Evolutionary conservation across 345 rosid genomes (phyloP).

Genomic region (Camelina hispida): DNA sequence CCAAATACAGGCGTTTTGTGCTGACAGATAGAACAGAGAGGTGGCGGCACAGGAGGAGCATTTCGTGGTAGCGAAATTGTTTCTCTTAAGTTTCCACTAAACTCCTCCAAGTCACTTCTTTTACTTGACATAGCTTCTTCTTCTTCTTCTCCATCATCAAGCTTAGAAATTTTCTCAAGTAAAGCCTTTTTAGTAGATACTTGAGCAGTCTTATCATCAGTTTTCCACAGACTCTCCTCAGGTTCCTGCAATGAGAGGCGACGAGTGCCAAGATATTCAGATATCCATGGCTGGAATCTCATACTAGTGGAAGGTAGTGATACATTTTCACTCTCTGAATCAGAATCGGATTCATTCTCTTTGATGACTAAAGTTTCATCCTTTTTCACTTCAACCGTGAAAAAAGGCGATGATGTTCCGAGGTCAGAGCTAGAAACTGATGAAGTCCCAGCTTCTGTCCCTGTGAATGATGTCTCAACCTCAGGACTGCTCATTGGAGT

Average conservation of each 20-base stretch:
- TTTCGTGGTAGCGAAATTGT: conserved; percentile 74
- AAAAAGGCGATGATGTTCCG: conserved; percentile 77
- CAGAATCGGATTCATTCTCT: conserved; percentile 78
- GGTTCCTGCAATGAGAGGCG: conserved; percentile 49
- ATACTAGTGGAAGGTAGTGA: conserved; percentile 72
- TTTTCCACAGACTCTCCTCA: conserved; percentile 57
- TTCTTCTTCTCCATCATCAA: conserved; percentile 58
- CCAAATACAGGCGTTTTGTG: conserved; percentile 56
- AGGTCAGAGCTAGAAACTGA: conserved; percentile 95
- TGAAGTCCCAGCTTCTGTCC: conserved; percentile 91
- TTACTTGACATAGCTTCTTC: conserved; percentile 52
- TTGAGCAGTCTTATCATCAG: conserved; percentile 42
- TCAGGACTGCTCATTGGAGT: conserved; percentile 97
- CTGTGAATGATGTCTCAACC: conserved; percentile 84
- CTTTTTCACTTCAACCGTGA: conserved; percentile 62
- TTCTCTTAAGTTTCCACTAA: conserved; percentile 73
- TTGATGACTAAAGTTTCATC: conserved; percentile 52
- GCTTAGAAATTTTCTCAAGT: conserved; percentile 37
- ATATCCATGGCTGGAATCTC: conserved; percentile 82
- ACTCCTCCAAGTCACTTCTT: conserved; percentile 60
- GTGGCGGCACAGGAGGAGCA: conserved; percentile 54
- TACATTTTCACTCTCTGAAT: conserved; percentile 67
- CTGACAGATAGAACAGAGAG: conserved; percentile 68
- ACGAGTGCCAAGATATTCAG: conserved; percentile 57
- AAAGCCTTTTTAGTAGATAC: conserved; percentile 54